phyloP scores from a whole-genome alignment of 2,329 filamentous ascomycete species.

The Colletotrichum endophyticum region DNA sequence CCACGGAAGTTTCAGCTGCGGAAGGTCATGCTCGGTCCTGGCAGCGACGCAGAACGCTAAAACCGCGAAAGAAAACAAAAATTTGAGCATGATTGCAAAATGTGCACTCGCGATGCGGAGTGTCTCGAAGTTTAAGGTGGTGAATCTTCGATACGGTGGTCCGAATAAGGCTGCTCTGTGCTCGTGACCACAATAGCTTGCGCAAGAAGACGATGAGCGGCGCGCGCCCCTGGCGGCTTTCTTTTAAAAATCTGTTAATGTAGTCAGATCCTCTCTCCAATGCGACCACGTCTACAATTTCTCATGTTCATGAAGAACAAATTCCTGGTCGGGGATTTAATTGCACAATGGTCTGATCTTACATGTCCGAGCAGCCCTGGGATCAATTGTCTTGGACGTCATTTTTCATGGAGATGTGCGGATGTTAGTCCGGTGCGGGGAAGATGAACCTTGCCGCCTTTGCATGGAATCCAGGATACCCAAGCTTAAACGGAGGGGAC shows the following conservation, averaged over 20 bases:
- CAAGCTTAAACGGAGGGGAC: neutral
- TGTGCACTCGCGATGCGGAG: neutral
- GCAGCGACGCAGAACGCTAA: neutral
- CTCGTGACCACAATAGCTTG: neutral
- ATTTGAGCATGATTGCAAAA: neutral
- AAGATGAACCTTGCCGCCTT: neutral
- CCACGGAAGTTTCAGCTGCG: neutral
- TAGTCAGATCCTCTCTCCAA: neutral
- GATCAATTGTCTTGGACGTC: neutral
- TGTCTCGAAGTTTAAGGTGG: neutral
- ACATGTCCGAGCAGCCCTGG: neutral
- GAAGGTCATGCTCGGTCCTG: neutral
- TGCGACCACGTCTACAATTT: neutral
- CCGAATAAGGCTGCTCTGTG: neutral
- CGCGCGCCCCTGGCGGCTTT: neutral
- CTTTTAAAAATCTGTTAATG: neutral
- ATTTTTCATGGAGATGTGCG: neutral
- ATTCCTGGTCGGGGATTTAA: neutral
- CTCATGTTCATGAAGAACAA: neutral
- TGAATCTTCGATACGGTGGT: neutral
- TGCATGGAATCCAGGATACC: neutral
- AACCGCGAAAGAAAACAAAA: neutral
- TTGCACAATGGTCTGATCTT: neutral
- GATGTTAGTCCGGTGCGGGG: neutral
- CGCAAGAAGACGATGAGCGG: neutral